These are phyloP conservation scores for Apophysomyces elegans DNA, from an alignment of 371 early-diverging fungal species.

Conservation along the genomic window DNA sequence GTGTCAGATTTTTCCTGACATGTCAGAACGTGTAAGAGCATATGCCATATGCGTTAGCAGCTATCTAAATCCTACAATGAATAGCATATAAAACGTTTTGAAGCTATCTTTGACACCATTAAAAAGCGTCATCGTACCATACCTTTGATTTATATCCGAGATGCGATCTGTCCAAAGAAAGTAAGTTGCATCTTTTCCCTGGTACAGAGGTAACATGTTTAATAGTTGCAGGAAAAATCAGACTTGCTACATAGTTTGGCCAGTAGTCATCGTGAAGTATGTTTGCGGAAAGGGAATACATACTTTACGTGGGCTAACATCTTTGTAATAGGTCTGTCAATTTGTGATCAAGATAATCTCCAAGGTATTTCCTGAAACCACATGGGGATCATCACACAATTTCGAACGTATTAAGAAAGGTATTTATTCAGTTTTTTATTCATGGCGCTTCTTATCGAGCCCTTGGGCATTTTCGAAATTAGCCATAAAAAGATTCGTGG, in stretches of 20 bases:
- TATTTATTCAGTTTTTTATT: constrained; percentile 15
- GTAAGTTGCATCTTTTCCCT: not conserved
- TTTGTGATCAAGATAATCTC: constrained; percentile 27
- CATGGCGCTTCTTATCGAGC: no score
- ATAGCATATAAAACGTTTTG: not conserved
- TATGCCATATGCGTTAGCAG: not conserved
- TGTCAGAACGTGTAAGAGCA: not conserved
- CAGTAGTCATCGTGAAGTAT: constrained; percentile 3
- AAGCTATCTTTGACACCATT: not conserved
- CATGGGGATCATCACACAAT: constrained; percentile 63
- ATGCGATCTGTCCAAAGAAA: not conserved
- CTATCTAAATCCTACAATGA: not conserved
- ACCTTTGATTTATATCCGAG: not conserved
- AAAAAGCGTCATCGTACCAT: not conserved
- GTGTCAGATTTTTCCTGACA: not conserved
- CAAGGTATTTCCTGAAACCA: constrained; percentile 50
- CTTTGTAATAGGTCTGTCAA: not conserved
- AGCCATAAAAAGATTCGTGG: not conserved
- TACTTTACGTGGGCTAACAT: no score
- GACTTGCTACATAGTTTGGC: not conserved
- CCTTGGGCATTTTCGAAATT: not conserved
- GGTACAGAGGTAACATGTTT: not conserved
- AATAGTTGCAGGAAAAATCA: not conserved
- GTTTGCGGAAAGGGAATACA: not conserved
- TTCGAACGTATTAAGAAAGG: constrained; percentile 44